These are phyloP conservation scores for Corylus avellana DNA, from an alignment of 306 rosid genomes.

Conservation along the genomic window DNA sequence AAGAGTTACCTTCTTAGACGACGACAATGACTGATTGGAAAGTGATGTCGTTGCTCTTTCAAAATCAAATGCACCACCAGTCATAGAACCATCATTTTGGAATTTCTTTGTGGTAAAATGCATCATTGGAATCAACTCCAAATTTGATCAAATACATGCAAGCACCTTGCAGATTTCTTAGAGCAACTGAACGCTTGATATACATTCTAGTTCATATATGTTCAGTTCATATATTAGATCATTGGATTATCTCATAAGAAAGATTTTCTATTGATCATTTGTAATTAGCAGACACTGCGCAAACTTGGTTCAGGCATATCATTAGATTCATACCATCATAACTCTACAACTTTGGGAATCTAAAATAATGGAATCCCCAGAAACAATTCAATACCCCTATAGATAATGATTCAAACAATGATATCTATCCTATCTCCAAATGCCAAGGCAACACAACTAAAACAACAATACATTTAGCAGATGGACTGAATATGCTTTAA, in stretches of 20 bases:
- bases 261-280: background rate
- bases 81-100: too few relatives aligned
- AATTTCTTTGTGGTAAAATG: constrained; percentile 38
- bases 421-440: too few relatives aligned
- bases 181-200: background rate
- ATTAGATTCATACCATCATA: background rate
- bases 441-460: too few relatives aligned
- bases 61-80: too few relatives aligned
- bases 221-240: background rate
- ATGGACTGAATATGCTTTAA: too few relatives aligned
- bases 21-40: too few relatives aligned
- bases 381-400: too few relatives aligned
- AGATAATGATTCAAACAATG: too few relatives aligned
- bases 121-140: constrained; percentile 8
- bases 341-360: background rate
- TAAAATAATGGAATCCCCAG: too few relatives aligned
- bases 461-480: too few relatives aligned
- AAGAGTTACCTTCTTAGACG: too few relatives aligned
- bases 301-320: background rate
- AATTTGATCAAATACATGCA: background rate
- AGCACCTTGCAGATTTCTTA: background rate
- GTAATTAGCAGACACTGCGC: background rate
- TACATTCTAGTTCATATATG: background rate
- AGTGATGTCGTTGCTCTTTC: too few relatives aligned
- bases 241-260: background rate